Conservation (phyloP, 768 basidiomycete genomes). For the Pisolithus albus region DNA sequence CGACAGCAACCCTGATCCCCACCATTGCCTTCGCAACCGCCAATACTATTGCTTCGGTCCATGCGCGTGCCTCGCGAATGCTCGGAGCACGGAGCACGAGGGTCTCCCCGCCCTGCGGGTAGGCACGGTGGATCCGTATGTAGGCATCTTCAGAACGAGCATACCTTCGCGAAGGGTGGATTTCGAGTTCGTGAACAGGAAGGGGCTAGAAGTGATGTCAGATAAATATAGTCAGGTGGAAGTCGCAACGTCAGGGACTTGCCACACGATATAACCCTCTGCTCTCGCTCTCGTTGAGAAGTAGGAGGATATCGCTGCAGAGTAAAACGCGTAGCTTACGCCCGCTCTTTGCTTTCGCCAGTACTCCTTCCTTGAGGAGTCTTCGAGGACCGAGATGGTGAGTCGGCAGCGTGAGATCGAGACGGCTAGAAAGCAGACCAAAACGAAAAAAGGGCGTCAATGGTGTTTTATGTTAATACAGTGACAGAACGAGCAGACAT, state of each 20-base stretch:
- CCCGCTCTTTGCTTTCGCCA: constrained; percentile 63
- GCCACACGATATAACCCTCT: constrained; percentile 71
- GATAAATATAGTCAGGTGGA: not conserved
- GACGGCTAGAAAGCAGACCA: constrained; percentile 37
- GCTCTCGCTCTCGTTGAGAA: too few species aligned
- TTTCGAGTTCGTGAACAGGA: constrained; percentile 58
- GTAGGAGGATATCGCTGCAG: too few species aligned
- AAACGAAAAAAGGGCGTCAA: not conserved
- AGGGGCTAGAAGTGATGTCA: constrained; percentile 48
- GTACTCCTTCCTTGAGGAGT: constrained; percentile 70
- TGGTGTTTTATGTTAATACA: too few species aligned
- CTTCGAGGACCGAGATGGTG: constrained; percentile 72
- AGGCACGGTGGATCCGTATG: constrained; percentile 47
- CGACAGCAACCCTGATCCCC: constrained; percentile 1
- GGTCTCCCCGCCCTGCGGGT: constrained; percentile 68
- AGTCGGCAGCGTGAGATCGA: constrained; percentile 89
- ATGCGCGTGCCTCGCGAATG: constrained; percentile 51
- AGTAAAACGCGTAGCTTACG: too few species aligned
- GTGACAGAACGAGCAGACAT: not conserved
- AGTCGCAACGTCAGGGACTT: constrained; percentile 17
- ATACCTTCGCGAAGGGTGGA: constrained; percentile 39
- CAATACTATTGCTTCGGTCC: constrained; percentile 38
- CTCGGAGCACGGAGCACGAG: constrained; percentile 54
- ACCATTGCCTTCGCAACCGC: constrained; percentile 10
- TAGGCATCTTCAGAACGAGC: constrained; percentile 43